phyloP scores from a whole-genome alignment of 768 basidiomycete species.

The Boletus barrowsii region DNA sequence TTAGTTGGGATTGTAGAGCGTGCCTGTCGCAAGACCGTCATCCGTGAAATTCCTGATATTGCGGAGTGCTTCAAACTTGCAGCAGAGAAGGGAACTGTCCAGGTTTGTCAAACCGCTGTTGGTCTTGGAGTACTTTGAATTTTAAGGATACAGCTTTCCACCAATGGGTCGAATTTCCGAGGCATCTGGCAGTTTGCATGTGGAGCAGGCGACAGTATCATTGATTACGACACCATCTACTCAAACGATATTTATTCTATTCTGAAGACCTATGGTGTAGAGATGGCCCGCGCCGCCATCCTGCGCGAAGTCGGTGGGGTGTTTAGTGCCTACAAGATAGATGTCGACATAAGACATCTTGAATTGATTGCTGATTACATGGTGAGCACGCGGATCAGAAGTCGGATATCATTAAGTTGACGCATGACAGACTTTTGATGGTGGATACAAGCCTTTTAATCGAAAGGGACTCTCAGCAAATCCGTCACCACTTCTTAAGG shows the following conservation, averaged over 20 bases:
- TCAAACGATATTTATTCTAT: constrained; percentile 96
- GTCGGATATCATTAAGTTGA: neutral
- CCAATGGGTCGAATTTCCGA: constrained; percentile 91
- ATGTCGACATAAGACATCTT: constrained; percentile 89
- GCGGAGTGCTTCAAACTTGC: constrained; percentile 71
- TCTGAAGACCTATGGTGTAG: constrained; percentile 90
- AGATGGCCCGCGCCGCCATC: constrained; percentile 91
- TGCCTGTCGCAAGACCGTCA: constrained; percentile 75
- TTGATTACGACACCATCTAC: constrained; percentile 79
- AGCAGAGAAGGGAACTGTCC: constrained; percentile 51
- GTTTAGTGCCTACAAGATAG: constrained; percentile 94
- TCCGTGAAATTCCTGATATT: constrained; percentile 90
- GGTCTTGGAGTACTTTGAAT: neutral
- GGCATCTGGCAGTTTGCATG: constrained; percentile 82
- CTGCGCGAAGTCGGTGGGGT: constrained; percentile 88
- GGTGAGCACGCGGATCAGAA: constrained; percentile 49
- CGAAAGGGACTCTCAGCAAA: constrained; percentile 90
- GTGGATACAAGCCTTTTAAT: constrained; percentile 97
- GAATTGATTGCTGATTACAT: constrained; percentile 99
- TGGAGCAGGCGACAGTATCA: constrained; percentile 48
- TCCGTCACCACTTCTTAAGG: constrained; percentile 94
- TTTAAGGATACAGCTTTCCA: constrained; percentile 53
- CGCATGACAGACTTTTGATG: constrained; percentile 81
- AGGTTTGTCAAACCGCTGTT: constrained; percentile 33
- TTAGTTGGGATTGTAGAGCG: constrained; percentile 92